phyloP scores from a whole-genome alignment of 495 filamentous ascomycete genomes.

The Staphylotrichum longicolle region DNA sequence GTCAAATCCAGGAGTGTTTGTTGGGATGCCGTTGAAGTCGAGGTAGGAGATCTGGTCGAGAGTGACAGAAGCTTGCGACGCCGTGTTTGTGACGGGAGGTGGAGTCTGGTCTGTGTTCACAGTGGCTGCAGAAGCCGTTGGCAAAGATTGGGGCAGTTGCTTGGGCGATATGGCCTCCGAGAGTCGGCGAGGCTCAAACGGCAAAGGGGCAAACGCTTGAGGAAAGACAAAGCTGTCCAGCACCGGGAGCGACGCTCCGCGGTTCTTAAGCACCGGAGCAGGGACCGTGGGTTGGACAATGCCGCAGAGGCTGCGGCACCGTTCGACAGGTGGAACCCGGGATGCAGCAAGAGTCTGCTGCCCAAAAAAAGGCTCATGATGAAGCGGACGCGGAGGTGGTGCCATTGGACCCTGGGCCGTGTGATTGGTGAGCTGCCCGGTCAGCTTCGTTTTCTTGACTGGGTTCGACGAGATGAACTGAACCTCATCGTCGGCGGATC shows the following conservation, averaged over 20 bases:
- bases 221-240: constrained; percentile 22
- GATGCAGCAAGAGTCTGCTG: neutral
- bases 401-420: constrained; percentile 20
- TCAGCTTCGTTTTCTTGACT: constrained; percentile 38
- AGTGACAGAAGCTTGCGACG: neutral
- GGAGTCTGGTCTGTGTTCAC: neutral
- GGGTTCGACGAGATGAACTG: constrained; percentile 46
- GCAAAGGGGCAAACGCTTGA: neutral
- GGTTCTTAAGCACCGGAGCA: neutral
- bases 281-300: neutral
- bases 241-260: constrained; percentile 11
- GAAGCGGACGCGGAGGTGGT: neutral
- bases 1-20: constrained; percentile 22
- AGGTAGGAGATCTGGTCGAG: constrained; percentile 25
- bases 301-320: constrained; percentile 2
- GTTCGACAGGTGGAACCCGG: constrained; percentile 3
- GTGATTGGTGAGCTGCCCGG: neutral
- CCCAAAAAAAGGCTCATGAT: neutral
- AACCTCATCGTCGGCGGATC: constrained; percentile 42
- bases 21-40: constrained; percentile 13
- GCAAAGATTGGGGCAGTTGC: constrained; percentile 13
- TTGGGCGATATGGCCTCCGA: constrained; percentile 25
- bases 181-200: neutral
- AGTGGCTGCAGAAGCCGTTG: neutral
- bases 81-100: neutral